Base-by-base conservation (phyloP, 495 filamentous ascomycete species). In the Neurospora terricola region DNA sequence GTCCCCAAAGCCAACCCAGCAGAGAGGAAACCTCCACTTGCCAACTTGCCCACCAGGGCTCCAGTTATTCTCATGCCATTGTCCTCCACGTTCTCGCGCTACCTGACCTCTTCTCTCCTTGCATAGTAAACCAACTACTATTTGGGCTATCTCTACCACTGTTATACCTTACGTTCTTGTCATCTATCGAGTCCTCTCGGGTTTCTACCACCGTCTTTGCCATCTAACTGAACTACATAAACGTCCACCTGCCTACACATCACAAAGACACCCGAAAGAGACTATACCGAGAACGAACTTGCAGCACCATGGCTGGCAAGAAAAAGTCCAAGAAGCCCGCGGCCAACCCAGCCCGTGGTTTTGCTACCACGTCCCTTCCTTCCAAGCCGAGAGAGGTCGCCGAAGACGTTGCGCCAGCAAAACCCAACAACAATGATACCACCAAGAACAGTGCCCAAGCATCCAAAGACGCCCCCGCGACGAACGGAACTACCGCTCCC, bases 301-400 rank as follows among this genome's bases (percentile, higher is more conserved):
- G 74, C 68, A 27, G 72, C 80, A 83, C 62, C 68, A 94, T 94
- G 92, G 90, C 90, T 70, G 91, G 89, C 74, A 92, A 90, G 78
- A 96, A 93, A 84, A 98, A 93, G 82, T 91, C 96, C 81, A 95
- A 92, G 82, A 97, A 97, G 84, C 84, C 91, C 66, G 87, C 85
- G 18, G 86, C 89, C 21, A 98, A 97, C 81, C 93, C 95, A 37
- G 92, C 93, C 54, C 88, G 96, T 77, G 94, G 94, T 10, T 94
- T 98, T 84, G 93, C 94, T 73, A 99, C 96, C 3, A 94, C 92
- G 16, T 98, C 95, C 14, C 86, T 93, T 69, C 91, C 93, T 45
- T 69, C 75, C 9, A 97, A 96, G 81, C 78, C 85, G 4, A 85
- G 87, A 75, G 77, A 87, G 73, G 73, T 79, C 70, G 69, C 80